Evolutionary conservation across 1,284 basidiomycete genomes (phyloP), one percentile per base, ranked within the genome.

Genomic region (Malassezia restricta): DNA sequence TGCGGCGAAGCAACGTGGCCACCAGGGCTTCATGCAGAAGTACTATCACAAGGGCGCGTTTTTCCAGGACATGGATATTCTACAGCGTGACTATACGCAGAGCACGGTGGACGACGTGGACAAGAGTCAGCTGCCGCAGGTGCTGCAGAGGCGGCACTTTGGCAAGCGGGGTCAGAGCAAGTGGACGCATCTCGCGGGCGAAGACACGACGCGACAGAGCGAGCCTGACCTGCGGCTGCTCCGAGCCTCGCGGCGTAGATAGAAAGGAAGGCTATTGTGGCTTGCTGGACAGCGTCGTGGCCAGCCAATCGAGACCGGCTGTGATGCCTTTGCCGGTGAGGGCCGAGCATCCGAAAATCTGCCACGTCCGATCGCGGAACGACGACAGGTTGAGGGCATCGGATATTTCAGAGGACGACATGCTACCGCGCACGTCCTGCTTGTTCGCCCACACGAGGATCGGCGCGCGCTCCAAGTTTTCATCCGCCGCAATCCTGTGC

Each of bases 21-120:
- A 86, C 58, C 86, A 90, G 73, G 86, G 83, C 65, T 96, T 98
- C 77, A 75, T 96, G 65, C 90, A 98, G 74, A 96, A 94, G 76
- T 98, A 95, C 74, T 96, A 90, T 82, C 94, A 98, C 78, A 96
- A 95, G 76, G 94, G 94, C 66, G 91, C 90, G 54, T 98, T 98
- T 79, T 90, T 94, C 75, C 63, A 73, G 83, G 92, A 95, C 75
- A 81, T 83, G 62, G 89, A 95, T 47, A 82, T 98, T 59, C 81
- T 95, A 64, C 80, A 80, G 65, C 84, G 85, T 72, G 90, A 98
- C 75, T 95, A 79, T 68, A 89, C 87, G 0, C 86, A 87, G 68
- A 83, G 86, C 15, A 95, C 90, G 4, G 83, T 84, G 20, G 84
- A 86, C 0, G 73, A 90, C 43, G 57, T 63, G 4, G 90, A 96